phyloP scores from a whole-genome alignment of 2,329 filamentous ascomycete genomes.

The Scleromitrula shiraiana region DNA sequence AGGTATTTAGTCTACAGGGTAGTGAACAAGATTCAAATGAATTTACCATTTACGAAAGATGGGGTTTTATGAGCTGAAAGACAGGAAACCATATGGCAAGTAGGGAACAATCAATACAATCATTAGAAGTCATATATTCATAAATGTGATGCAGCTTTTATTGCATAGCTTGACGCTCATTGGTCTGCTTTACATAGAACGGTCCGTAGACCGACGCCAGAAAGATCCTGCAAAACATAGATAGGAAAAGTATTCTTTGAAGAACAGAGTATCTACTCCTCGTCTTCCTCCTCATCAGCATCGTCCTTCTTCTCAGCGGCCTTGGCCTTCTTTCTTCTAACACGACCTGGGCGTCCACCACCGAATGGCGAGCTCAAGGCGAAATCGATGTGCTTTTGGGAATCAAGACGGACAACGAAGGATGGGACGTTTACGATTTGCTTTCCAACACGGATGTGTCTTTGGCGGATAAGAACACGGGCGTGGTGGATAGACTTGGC shows the following conservation, averaged over 20 bases:
- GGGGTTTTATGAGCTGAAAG: no score
- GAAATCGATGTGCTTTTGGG: conserved; percentile 99
- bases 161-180: conserved; percentile 7
- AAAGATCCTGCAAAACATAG: background rate
- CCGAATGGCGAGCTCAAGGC: conserved; percentile 95
- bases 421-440: conserved; percentile 99
- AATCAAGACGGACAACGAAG: conserved; percentile 99
- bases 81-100: no score
- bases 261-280: conserved; percentile 41
- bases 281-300: conserved; percentile 80
- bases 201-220: conserved; percentile 1
- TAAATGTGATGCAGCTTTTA: conserved; percentile 8
- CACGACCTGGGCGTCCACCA: conserved; percentile 93
- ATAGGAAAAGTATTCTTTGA: conserved; percentile 5
- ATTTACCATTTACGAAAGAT: no score
- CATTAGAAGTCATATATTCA: conserved; percentile 8
- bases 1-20: no score
- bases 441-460: conserved; percentile 99
- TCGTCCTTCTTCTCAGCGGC: conserved; percentile 80
- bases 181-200: conserved; percentile 8
- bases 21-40: no score
- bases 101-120: background rate
- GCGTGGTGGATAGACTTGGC: conserved; percentile 99
- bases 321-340: conserved; percentile 99
- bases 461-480: conserved; percentile 98